phyloP scores from a whole-genome alignment of 83 land plant species.

The Thuja plicata region DNA sequence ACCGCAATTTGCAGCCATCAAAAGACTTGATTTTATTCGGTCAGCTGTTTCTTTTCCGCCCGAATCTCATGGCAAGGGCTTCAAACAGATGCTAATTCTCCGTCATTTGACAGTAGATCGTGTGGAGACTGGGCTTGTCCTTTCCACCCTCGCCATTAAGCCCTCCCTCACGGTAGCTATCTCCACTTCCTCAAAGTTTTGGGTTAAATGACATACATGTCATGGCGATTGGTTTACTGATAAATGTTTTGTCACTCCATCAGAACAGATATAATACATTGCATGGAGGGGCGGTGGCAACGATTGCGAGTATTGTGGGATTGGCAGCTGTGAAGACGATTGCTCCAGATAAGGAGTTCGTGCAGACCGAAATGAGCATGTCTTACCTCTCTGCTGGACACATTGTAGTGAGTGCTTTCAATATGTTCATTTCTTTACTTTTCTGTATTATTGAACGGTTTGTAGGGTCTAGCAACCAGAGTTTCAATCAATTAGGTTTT shows the following conservation, averaged over 20 bases:
- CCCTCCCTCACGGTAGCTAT: constrained; percentile 14
- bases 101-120: constrained; percentile 10
- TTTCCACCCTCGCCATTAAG: constrained; percentile 31
- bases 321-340: constrained; percentile 42
- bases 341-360: constrained; percentile 30
- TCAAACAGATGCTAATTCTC: neutral
- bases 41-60: neutral
- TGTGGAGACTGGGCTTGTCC: constrained; percentile 28
- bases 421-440: neutral
- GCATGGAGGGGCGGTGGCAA: constrained; percentile 44
- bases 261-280: constrained; percentile 34
- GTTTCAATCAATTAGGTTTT: neutral
- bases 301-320: constrained; percentile 32
- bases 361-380: constrained; percentile 43
- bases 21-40: constrained; percentile 1
- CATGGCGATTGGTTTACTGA: neutral
- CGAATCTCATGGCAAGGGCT: neutral
- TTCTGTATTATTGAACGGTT: neutral
- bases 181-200: neutral
- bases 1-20: neutral
- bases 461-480: neutral
- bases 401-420: constrained; percentile 23
- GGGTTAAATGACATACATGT: neutral
- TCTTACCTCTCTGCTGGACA: constrained; percentile 39
- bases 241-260: neutral